Base-by-base conservation (phyloP, 441 rosid genomes). In the Pelargonium myrrhifolium region DNA sequence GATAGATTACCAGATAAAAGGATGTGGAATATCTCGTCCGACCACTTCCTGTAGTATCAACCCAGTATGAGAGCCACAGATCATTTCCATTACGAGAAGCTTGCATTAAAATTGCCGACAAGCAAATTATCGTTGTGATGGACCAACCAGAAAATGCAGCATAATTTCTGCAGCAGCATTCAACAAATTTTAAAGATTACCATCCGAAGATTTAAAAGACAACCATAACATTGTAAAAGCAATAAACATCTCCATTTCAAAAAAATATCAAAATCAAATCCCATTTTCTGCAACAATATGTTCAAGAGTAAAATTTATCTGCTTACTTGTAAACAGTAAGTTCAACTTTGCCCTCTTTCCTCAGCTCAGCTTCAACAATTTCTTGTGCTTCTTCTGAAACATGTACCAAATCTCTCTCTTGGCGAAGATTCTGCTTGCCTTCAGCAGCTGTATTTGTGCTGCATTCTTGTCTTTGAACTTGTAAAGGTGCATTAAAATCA, bases 1-100 rank as follows among this genome's bases (percentile, higher is more conserved):
- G 15, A 59, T 22, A 59, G 68, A 51, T 65, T 83, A 94, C 99
- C 96, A 94, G 77, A 75, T 87, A 94, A 78, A 94, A 92, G 69
- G 91, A 87, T 62, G 83, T 87, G 9, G 99, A 83, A 80, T 79
- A 68, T 40, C 79, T 64, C 70, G 74, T 65, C 72, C 67, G 80
- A 71, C 80, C 80, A 74, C 74, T 84, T 62, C 87, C 86, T 66
- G 78, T 58, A 9, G 85, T 76, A 78, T 94, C 96, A 70, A 92
- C 97, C 99, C 99, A 94, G 78, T 79, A 92, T 37, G 96, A 94
- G 63, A 94, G 81, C 99, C 99, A 94, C 61, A 94, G 78, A 76
- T 94, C 99, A 80, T 86, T 94, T 62, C 94, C 97, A 67, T 94
- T 94, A 42, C 94, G 96, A 21, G 99, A 89, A 74, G 90, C 92